phyloP scores from a whole-genome alignment of 306 rosid species.

The Phaseolus lunatus region DNA sequence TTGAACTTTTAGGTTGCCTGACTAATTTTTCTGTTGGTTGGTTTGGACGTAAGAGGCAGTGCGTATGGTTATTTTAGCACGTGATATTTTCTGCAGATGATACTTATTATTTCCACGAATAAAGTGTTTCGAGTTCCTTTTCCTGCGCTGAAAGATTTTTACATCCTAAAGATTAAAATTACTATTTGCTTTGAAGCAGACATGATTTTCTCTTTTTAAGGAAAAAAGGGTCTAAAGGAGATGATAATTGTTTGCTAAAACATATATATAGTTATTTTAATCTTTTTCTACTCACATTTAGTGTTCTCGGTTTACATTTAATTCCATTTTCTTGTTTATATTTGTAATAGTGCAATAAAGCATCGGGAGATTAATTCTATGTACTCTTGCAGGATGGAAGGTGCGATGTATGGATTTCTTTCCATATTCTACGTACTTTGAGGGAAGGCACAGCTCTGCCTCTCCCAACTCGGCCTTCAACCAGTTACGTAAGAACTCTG shows the following conservation, averaged over 20 bases:
- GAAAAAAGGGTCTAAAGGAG: slow-evolving; percentile 11
- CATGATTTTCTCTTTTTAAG: not conserved
- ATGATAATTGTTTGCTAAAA: slow-evolving; percentile 21
- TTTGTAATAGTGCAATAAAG: not conserved
- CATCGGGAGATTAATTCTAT: not conserved
- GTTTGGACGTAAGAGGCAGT: not conserved
- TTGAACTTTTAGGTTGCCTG: not conserved
- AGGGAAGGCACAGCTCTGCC: slow-evolving; percentile 78
- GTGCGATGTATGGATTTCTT: slow-evolving; percentile 75
- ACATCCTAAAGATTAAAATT: not conserved
- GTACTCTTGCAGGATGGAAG: slow-evolving; percentile 81
- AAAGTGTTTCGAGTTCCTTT: not conserved
- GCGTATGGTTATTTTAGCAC: slow-evolving; percentile 3
- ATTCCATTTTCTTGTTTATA: not conserved
- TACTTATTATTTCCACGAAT: slow-evolving; percentile 1
- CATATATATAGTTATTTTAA: not conserved
- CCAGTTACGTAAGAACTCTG: slow-evolving; percentile 58
- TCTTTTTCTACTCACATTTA: not conserved
- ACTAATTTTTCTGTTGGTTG: slow-evolving; percentile 12
- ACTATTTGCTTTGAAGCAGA: slow-evolving; percentile 12
- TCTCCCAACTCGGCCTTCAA: slow-evolving; percentile 63
- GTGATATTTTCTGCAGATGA: not conserved
- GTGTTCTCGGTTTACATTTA: not conserved
- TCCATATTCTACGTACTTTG: slow-evolving; percentile 80
- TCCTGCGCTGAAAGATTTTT: not conserved